Conservation (phyloP, 1,284 basidiomycete species). For the Trichosporon asahii region DNA sequence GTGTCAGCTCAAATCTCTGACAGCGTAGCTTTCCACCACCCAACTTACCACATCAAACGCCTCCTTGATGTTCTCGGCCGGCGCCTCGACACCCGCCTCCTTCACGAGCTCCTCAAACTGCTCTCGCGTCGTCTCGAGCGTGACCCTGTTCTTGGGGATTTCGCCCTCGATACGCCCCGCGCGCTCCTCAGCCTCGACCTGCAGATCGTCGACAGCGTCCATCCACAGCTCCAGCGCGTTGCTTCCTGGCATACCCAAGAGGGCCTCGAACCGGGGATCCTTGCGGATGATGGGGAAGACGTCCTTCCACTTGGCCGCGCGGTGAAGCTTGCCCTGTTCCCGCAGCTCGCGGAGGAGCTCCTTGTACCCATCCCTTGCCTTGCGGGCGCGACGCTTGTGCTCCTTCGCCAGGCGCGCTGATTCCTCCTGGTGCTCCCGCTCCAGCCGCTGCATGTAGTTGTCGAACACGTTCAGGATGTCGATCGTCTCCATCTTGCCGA, state of each 20-base stretch:
- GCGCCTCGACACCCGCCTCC: slow-evolving; percentile 48
- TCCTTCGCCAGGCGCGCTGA: slow-evolving; percentile 73
- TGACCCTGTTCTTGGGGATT: slow-evolving; percentile 48
- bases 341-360: slow-evolving; percentile 70
- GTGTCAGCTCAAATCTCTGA: slow-evolving; percentile 50
- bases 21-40: too few species aligned
- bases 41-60: slow-evolving; percentile 66
- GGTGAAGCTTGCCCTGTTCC: slow-evolving; percentile 65
- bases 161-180: slow-evolving; percentile 58
- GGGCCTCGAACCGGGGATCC: slow-evolving; percentile 75
- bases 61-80: slow-evolving; percentile 57
- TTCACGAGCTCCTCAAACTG: slow-evolving; percentile 58
- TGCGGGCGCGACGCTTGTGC: slow-evolving; percentile 74
- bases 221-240: slow-evolving; percentile 94
- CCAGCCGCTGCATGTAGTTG: slow-evolving; percentile 79
- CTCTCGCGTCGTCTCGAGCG: slow-evolving; percentile 49
- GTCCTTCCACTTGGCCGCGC: slow-evolving; percentile 85
- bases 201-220: slow-evolving; percentile 83
- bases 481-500: slow-evolving; percentile 75
- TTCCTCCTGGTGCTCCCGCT: slow-evolving; percentile 82
- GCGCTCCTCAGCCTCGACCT: slow-evolving; percentile 76
- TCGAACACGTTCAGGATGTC: slow-evolving; percentile 89
- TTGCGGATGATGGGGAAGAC: slow-evolving; percentile 71
- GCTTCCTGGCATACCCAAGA: slow-evolving; percentile 88
- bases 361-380: slow-evolving; percentile 83